Conservation (phyloP, 352 stramenopile species). For the Thraustotheca clavata region DNA sequence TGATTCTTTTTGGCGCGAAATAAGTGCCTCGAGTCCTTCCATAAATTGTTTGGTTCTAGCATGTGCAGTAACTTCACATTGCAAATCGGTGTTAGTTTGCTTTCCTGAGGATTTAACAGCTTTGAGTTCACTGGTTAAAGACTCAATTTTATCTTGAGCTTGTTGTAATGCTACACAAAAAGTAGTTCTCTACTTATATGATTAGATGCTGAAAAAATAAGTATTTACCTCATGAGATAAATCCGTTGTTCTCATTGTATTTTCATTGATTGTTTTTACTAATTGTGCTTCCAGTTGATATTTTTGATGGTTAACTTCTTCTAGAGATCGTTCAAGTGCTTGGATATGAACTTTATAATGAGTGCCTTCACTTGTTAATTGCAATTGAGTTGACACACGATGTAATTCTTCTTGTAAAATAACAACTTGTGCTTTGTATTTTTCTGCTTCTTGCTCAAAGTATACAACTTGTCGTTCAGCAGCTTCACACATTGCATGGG, state of each 20-base stretch:
- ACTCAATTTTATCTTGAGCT: background rate
- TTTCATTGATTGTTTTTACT: background rate
- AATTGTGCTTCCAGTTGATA: background rate
- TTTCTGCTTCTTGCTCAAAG: background rate
- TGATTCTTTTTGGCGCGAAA: background rate
- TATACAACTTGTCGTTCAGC: slow-evolving; percentile 9
- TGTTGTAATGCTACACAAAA: slow-evolving; percentile 16
- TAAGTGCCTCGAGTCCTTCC: background rate
- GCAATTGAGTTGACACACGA: background rate
- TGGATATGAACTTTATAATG: background rate
- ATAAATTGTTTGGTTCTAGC: slow-evolving; percentile 3
- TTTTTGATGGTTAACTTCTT: background rate
- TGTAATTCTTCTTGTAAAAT: background rate
- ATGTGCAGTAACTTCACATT: background rate
- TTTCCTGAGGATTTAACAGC: background rate
- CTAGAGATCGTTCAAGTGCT: background rate
- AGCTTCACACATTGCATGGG: slow-evolving; percentile 1
- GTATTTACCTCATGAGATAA: too few species aligned
- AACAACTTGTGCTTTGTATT: background rate
- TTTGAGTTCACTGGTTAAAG: background rate
- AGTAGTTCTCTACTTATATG: background rate
- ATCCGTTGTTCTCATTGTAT: background rate
- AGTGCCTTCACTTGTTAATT: background rate
- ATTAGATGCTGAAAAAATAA: too few species aligned
- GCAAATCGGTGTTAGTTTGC: background rate